These are phyloP conservation scores for Ochetophila trinervis DNA, from an alignment of 306 rosid species.

Conservation along the genomic window DNA sequence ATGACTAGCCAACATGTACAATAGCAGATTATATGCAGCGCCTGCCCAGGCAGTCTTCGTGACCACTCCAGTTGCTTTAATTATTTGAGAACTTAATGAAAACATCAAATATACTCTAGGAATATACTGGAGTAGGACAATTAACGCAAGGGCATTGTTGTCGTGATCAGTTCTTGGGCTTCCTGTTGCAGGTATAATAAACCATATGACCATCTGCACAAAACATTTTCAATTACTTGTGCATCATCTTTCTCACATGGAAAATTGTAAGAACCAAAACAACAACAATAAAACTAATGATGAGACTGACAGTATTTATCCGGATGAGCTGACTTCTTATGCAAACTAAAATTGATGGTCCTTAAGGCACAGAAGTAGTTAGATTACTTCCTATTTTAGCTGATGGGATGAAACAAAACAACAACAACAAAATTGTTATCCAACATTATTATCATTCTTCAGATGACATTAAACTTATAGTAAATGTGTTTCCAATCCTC, in stretches of 20 bases:
- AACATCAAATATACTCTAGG: conserved; percentile 96
- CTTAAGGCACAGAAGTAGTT: too few relatives aligned
- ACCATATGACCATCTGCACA: conserved; percentile 92
- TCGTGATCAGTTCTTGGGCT: conserved; percentile 61
- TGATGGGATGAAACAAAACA: too few relatives aligned
- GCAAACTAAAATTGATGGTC: too few relatives aligned
- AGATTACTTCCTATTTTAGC: too few relatives aligned
- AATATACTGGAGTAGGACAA: conserved; percentile 88
- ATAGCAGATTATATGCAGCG: conserved; percentile 90
- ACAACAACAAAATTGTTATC: too few relatives aligned
- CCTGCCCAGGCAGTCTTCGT: conserved; percentile 99
- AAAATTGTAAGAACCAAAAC: conserved; percentile 19
- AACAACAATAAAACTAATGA: neutral
- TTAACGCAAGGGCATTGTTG: conserved; percentile 93
- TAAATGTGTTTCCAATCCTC: too few relatives aligned
- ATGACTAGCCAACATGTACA: conserved; percentile 98
- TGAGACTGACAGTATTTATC: neutral
- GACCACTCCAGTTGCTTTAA: conserved; percentile 95
- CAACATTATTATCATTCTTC: too few relatives aligned
- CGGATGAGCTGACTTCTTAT: too few relatives aligned
- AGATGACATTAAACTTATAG: too few relatives aligned
- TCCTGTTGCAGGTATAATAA: conserved; percentile 84
- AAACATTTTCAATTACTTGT: conserved; percentile 27
- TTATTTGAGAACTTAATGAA: conserved; percentile 79
- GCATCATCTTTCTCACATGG: conserved; percentile 10